These are phyloP conservation scores for Populus tomentosa DNA, from an alignment of 441 rosid genomes.

Conservation along the genomic window DNA sequence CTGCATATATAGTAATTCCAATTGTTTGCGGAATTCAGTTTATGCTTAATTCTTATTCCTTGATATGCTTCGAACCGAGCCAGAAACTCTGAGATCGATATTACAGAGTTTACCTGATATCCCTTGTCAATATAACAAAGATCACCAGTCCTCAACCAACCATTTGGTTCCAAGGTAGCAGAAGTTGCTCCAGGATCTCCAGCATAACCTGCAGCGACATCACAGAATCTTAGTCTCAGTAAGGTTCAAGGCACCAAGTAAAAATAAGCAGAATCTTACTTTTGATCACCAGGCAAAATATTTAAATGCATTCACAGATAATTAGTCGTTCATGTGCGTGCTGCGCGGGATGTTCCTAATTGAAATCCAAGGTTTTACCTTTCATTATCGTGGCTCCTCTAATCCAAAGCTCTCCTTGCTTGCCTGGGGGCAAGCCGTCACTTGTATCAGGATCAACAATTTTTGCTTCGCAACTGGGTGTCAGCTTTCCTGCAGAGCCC, in stretches of 20 bases:
- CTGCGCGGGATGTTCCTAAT: background rate
- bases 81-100: background rate
- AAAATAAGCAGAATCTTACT: too few species aligned
- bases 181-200: constrained; percentile 30
- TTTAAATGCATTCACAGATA: background rate
- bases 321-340: too few species aligned
- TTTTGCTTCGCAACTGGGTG: constrained; percentile 20
- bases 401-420: constrained; percentile 41
- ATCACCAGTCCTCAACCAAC: constrained; percentile 45
- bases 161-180: constrained; percentile 15
- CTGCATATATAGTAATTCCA: constrained; percentile 8
- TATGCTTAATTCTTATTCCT: background rate
- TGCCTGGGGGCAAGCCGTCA: constrained; percentile 29
- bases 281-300: background rate
- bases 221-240: background rate
- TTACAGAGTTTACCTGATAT: constrained; percentile 28
- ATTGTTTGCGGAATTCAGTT: too few species aligned
- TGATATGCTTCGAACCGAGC: background rate
- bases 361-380: constrained; percentile 14
- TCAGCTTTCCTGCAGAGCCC: constrained; percentile 28
- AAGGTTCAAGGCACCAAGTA: too few species aligned
- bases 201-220: constrained; percentile 20
- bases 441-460: constrained; percentile 29
- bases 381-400: constrained; percentile 34
- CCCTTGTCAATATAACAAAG: constrained; percentile 40